Evolutionary conservation across 768 basidiomycete species (phyloP), one percentile per base, ranked within the genome.

Genomic region (Boletus reticuloceps): DNA sequence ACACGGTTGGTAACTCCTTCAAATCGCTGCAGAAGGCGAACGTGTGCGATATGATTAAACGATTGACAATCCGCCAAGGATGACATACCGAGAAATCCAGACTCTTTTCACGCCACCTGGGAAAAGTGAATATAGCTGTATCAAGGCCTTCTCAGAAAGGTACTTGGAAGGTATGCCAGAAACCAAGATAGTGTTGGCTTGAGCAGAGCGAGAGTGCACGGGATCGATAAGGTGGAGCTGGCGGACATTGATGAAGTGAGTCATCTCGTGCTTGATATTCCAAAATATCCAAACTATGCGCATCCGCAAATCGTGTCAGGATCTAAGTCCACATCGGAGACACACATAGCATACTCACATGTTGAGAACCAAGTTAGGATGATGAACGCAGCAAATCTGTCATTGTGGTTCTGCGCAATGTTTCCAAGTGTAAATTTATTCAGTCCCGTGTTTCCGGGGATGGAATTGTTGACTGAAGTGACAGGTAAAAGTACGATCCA

Each of bases 51-150:
- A 25, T 20, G 11, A 53, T 40, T 7, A 47, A 16, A 16, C 6
- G n/a, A 20, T 4, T 27, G 17, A 6, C 38, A 9, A 16, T 0
- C 27, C 19, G 25, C 5, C 1, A 16, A 31, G 17, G 6, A 40
- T 25, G 27, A 59, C 80, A 40, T 54, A 86, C 85, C 90, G 80
- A 69, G 94, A 96, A 38, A 98, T 79, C 94, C 96, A 99, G 37
- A 99, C 84, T 59, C 84, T 83, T 67, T 85, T 86, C 9, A 95
- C 89, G 16, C 95, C 95, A 11, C 95, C 95, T 0, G 97, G 96
- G 4, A 98, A 79, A 53, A 82, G 80, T n/a, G 82, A 80, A 71
- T 91, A 96, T 12, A 96, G 72, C 47, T 82, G 76, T 41, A 69
- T 73, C 29, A 97, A 77, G 5, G 84, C 84, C 8, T 77, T 71